Evolutionary conservation across 495 filamentous ascomycete genomes (phyloP), one percentile per base, ranked within the genome.

Genomic region (Copromyces sp.): DNA sequence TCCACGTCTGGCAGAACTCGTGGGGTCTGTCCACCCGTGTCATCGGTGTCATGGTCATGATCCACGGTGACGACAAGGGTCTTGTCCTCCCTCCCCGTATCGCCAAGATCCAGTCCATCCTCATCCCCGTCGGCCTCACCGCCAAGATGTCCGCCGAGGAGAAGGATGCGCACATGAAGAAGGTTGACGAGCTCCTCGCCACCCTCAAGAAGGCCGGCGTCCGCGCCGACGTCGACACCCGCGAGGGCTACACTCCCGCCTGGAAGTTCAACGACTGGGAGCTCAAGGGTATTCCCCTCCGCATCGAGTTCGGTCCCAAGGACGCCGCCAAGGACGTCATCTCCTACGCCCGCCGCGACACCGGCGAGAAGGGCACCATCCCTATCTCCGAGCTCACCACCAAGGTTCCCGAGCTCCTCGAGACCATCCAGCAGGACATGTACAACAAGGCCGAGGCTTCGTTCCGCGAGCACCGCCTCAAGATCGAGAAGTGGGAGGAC

Each of bases 201-300:
- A 86, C 87, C 12, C 84, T 97, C 32, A 86, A 85, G 79, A 90
- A 87, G 68, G 88, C 87, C 39, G 89, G 89, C 71, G 82, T 95
- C 68, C 91, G 93, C 53, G 86, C 83, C 42, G 88, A 93, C 53
- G 88, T 89, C 72, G 95, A 99, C 80, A 83, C 86, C 74, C 89
- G 95, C 53, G 93, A 97, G 9, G 90, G 89, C 72, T 94, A 97
- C 85, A 94, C 93, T 72, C 94, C 95, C 16, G 95, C 93, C 74
- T 97, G 90, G 88, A 98, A 99, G 82, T 98, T 98, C 87, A 95
- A 95, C 85, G 93, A 98, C 83, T 97, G 92, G 92, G 96, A 99
- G 82, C 85, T 97, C 73, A 94, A 93, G 82, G 95, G 95, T 80
- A 90, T 98, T 16, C 95, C 96, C 17, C 84, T 99, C 39, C 93